Percentiles rank a stretch among this genome's conserved stretches.
phyloP scores from a whole-genome alignment of 148 eudicot species.

The Rheum nobile region DNA sequence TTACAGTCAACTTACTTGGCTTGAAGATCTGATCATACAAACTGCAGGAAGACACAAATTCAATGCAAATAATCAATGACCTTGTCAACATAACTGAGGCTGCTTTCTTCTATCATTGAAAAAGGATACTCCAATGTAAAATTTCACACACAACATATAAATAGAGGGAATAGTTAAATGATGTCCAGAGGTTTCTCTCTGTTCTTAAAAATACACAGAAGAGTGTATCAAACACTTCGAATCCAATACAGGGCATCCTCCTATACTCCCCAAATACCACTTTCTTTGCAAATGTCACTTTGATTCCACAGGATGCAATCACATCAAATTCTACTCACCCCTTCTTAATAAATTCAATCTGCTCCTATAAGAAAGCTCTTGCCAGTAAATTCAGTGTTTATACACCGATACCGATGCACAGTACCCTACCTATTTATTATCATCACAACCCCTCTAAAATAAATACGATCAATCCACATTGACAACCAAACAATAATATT shows the following conservation, averaged over 20 bases:
- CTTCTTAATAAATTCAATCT: neutral
- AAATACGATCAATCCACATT: neutral
- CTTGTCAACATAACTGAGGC: neutral
- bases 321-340: neutral
- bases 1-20: constrained; percentile 68
- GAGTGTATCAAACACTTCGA: neutral
- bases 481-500: neutral
- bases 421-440: neutral
- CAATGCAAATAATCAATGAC: constrained; percentile 8
- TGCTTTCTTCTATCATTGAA: neutral
- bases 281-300: neutral
- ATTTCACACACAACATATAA: neutral
- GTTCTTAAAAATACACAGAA: neutral
- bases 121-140: neutral
- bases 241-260: neutral
- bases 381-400: neutral
- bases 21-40: constrained; percentile 72
- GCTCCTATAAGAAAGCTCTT: neutral
- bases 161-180: neutral
- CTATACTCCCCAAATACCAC: neutral
- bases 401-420: neutral
- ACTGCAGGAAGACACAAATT: constrained; percentile 38
- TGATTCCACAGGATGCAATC: neutral
- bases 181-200: neutral
- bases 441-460: neutral